Percentiles rank a stretch among this genome's conserved stretches.
Evolutionary conservation across 257 asterid species (phyloP).

Genomic region (Leonotis leonurus): DNA sequence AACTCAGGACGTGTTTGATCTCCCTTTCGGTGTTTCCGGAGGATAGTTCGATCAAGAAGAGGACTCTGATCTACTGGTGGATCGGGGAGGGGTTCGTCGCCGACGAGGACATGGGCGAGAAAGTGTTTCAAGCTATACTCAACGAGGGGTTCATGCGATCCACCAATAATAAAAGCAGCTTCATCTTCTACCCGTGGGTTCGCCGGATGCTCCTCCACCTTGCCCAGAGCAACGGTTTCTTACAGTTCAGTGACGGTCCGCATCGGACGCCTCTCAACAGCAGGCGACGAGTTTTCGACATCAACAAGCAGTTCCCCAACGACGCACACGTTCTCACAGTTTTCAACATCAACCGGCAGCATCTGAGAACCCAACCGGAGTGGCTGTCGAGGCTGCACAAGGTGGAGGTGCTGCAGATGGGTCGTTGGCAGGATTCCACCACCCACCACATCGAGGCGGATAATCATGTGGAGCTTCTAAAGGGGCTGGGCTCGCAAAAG

Average conservation of each 20-base stretch:
- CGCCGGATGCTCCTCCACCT: neutral
- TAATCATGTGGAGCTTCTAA: neutral
- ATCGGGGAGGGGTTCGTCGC: conserved; percentile 8
- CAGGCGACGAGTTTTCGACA: neutral
- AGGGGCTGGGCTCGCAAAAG: conserved; percentile 3
- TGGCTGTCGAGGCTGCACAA: neutral
- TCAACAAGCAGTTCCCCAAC: too few species aligned
- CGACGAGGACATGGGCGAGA: conserved; percentile 1
- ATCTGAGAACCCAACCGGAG: neutral
- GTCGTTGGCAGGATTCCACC: conserved; percentile 6
- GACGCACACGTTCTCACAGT: neutral
- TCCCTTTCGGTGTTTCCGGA: conserved; percentile 5
- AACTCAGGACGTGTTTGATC: neutral
- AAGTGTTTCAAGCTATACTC: neutral
- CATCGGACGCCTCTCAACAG: neutral
- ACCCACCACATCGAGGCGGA: conserved; percentile 4
- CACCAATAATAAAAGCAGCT: neutral
- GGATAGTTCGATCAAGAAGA: neutral
- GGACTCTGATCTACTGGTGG: conserved; percentile 10
- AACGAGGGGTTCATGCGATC: conserved; percentile 3
- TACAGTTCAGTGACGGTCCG: neutral
- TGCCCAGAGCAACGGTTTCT: neutral
- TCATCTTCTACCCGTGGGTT: conserved; percentile 1
- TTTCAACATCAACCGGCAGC: neutral
- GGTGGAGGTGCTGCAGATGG: conserved; percentile 18